A percentile compares a stretch with the other conserved stretches of the same genome.
Evolutionary conservation across 2,329 filamentous ascomycete species (phyloP).

Genomic region (Fusarium vanettenii): DNA sequence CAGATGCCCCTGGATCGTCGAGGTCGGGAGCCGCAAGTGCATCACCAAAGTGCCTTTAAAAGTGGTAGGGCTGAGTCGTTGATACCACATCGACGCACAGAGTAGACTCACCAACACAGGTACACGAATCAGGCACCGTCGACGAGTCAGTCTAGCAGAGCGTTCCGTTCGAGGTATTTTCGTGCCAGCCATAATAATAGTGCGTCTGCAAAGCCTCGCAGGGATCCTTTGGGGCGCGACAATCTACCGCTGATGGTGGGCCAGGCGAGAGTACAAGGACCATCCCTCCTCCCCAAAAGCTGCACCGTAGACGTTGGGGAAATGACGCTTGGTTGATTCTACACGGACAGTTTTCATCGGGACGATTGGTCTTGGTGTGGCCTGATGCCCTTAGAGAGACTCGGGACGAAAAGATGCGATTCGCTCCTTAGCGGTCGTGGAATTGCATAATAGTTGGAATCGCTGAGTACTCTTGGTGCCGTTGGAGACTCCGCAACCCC

Average conservation of each 20-base stretch:
- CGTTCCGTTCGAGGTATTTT: constrained; percentile 34
- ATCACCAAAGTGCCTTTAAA: constrained; percentile 25
- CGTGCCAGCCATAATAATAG: constrained; percentile 22
- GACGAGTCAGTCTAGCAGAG: constrained; percentile 2
- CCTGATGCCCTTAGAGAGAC: constrained; percentile 33
- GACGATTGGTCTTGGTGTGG: constrained; percentile 36
- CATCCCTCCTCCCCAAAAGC: constrained; percentile 31
- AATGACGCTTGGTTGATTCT: constrained; percentile 40
- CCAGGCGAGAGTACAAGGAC: constrained; percentile 35
- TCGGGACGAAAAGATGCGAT: constrained; percentile 11
- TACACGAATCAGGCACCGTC: constrained; percentile 17
- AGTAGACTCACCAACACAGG: constrained; percentile 17
- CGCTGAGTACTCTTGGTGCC: constrained; percentile 13
- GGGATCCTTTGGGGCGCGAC: constrained; percentile 34
- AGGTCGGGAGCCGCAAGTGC: constrained; percentile 30
- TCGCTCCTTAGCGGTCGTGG: constrained; percentile 21
- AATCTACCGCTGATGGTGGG: constrained; percentile 32
- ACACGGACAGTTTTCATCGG: constrained; percentile 33
- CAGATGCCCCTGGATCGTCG: constrained; percentile 32
- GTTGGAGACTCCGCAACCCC: constrained; percentile 13
- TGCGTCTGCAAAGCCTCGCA: constrained; percentile 20
- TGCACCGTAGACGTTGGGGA: constrained; percentile 31
- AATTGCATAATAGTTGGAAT: constrained; percentile 30
- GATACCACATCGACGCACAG: constrained; percentile 35
- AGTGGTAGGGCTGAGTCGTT: constrained; percentile 34